Base-by-base conservation (phyloP, 2,329 filamentous ascomycete species). In the Periconia sp. region DNA sequence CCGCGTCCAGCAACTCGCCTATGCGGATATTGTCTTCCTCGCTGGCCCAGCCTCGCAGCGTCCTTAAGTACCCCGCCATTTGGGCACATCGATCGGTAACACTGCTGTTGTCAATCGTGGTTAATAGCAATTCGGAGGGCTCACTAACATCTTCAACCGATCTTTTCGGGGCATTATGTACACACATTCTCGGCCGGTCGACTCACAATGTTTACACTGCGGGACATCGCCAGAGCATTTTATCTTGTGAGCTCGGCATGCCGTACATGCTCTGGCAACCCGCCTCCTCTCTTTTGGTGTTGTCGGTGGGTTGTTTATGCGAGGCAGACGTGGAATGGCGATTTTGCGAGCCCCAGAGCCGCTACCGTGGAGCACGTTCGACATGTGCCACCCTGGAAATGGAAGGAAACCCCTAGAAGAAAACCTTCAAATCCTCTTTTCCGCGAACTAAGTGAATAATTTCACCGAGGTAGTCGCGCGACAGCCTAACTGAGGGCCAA, bases 111-210 rank as follows among this genome's bases (percentile, higher is more conserved):
- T 69, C 46, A 69, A 60, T 33, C 10, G 10, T 9, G n/a, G 14
- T 23, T 20, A 17, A 18, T 2, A 49, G 35, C 45, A 45, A n/a
- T 19, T 20, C 15, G 2, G 18, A 43, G 19, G 23, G 3, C 2
- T 19, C 18, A 47, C 65, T 55, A 53, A 75, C 70, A 68, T 66
- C 49, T 72, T 76, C 45, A 72, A 49, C n/a, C 63, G 62, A 49
- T 76, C 74, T 50, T 72, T 68, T 17, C 74, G 70, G 9, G 71
- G 69, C 59, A 75, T 61, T 27, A 70, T 67, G 59, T 77, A 77
- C 18, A 71, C 60, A 53, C 74, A 77, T n/a, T 66, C 62, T 45
- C 68, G 65, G 35, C 54, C 60, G 9, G 62, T 63, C 27, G 64
- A 59, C 45, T 65, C 62, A 58, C 74, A 77, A 41, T 74, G 72